Evolutionary conservation across 1,284 basidiomycete genomes (phyloP), one percentile per base, ranked within the genome.

Genomic region (Rhodotorula sp.): DNA sequence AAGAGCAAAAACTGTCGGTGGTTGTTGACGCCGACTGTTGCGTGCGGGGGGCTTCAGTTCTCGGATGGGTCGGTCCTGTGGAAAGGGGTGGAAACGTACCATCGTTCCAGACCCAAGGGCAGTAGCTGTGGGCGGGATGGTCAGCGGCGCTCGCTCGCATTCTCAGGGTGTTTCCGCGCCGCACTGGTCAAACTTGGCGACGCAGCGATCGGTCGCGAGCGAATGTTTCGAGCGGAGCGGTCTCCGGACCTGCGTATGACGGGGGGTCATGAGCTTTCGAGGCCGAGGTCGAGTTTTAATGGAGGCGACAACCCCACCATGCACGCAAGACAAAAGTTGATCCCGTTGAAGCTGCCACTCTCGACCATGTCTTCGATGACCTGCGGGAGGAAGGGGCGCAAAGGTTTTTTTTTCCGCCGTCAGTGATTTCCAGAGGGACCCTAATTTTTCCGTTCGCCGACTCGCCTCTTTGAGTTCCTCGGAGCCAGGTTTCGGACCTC

Each of bases 81-180:
- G 29, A 29, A 29, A 29, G 29, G 29, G 29, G 29, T 29, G 43
- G 2, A 14, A 6, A 52, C 90, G 57, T 80, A 92, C 91, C 89
- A 81, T 96, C 98, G 82, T 98, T 98, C 91, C 93, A 97, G n/a
- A 98, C 89, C 96, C 96, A 99, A 14, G 97, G 97, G 79, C 96
- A 98, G 80, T 98, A 95, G 79, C 92, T 94, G 70, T 21, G n/a
- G n/a, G n/a, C n/a, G n/a, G n/a, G 20, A 2, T 34, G 51, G 16
- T 43, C 70, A 58, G 18, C 16, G 5, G 5, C 20, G 59, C n/a
- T 29, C 20, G 39, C 29, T 18, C 34, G 6, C 34, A 39, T 10
- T 12, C 10, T 3, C 4, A 20, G 39, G 39, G 31, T 15, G 18
- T 20, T 21, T 20, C 10, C 8, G 31, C 31, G 15, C 84, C 91